Evolutionary conservation across 208 protist genomes (phyloP).

Genomic region (Leishmania turanica): DNA sequence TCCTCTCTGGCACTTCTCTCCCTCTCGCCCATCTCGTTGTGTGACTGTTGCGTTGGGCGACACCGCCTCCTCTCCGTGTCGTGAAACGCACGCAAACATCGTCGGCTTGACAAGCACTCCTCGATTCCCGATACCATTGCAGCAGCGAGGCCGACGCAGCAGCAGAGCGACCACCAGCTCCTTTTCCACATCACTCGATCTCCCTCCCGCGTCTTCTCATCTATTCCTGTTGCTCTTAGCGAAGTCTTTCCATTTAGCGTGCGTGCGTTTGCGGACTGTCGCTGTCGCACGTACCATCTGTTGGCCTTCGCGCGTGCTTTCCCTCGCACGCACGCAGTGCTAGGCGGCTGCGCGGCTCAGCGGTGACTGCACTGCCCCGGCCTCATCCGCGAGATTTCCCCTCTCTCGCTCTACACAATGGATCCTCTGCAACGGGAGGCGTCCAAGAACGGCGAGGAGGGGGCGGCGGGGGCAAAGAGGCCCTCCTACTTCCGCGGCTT

Average conservation of each 20-base stretch:
- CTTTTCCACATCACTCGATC: not conserved
- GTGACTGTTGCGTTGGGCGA: not conserved
- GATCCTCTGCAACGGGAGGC: slow-evolving; percentile 25
- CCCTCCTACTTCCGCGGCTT: slow-evolving; percentile 82
- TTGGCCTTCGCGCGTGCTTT: not conserved
- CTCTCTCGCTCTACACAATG: not conserved
- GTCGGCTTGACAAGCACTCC: not conserved
- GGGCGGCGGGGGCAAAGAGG: slow-evolving; percentile 14
- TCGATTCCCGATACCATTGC: not conserved
- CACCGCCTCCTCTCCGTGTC: not conserved
- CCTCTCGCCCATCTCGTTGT: not conserved
- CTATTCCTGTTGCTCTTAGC: not conserved
- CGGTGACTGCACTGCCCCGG: not conserved
- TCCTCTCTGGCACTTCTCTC: not conserved
- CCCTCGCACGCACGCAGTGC: not conserved
- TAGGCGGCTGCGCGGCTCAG: not conserved
- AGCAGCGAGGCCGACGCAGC: not conserved
- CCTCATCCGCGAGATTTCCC: not conserved
- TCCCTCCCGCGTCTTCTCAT: not conserved
- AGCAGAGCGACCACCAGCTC: not conserved
- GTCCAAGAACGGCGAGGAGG: not conserved
- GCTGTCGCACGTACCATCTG: not conserved
- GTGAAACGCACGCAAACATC: not conserved
- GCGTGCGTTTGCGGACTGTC: not conserved
- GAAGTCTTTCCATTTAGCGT: not conserved